Base-by-base conservation (phyloP, 2,329 filamentous ascomycete genomes). In the Pyrenochaeta sp. region DNA sequence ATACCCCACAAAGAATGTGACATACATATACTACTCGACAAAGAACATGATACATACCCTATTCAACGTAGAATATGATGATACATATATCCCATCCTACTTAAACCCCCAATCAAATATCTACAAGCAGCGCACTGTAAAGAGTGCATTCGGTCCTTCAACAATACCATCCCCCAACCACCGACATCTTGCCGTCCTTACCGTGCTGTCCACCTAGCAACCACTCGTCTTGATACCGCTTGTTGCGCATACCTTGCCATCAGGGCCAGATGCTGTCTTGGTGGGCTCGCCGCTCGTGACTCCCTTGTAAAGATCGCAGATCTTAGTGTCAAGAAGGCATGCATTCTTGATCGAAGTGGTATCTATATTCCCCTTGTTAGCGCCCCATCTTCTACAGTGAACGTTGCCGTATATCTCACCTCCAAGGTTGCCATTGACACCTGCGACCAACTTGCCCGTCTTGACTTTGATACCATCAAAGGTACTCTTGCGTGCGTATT, bases 281-380 rank as follows among this genome's bases (percentile, higher is more conserved):
- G 42, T 67, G 1, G 69, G 69, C 61, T 73, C 67, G 14, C 54
- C 65, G 37, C 57, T 56, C 15, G 60, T 65, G 12, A 66, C 64
- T 32, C 69, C 69, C 56, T 68, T 61, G 56, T 63, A 74, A 21
- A 71, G 40, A 54, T 65, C 66, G 54, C 67, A 71, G 40, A 69
- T 58, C 32, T 51, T 62, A 42, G 58, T 65, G 35, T 61, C 56
- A 20, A 66, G 56, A 15, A 67, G 40, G 43, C 67, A 71, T 2
- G 63, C 62, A 44, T 71, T 63, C 44, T 58, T 60, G 48, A 72
- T 69, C 18, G 58, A 41, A 2, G 65, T 65, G 14, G 56, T 58
- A 41, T 70, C 64, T 68, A 33, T 68, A 33, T 45, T 6, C 4
- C 23, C n/a, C 31, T 15, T 27, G 33, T 35, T 33, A 33, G 18